These are phyloP conservation scores for Pneumocystis sp. DNA, from an alignment of 1,139 yeast species.

Conservation along the genomic window DNA sequence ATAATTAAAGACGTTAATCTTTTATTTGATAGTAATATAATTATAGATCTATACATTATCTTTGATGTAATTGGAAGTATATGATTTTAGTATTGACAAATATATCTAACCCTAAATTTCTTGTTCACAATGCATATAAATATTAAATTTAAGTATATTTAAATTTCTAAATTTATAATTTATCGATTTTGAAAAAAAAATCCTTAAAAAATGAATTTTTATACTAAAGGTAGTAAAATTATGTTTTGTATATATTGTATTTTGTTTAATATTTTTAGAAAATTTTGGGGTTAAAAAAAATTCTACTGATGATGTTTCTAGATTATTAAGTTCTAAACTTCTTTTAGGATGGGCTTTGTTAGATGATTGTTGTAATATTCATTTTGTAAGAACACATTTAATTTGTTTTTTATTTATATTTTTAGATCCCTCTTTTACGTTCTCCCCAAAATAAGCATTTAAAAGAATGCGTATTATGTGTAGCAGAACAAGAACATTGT, in stretches of 20 bases:
- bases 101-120: neutral
- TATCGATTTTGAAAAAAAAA: neutral
- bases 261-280: neutral
- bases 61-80: too few species aligned
- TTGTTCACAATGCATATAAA: neutral
- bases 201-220: neutral
- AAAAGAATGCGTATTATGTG: neutral
- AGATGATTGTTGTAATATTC: neutral
- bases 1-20: too few species aligned
- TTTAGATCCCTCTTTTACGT: neutral
- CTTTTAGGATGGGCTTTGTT: neutral
- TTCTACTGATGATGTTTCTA: neutral
- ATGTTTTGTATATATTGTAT: neutral
- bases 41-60: too few species aligned
- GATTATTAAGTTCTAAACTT: neutral
- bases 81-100: neutral
- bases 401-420: neutral
- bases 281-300: neutral
- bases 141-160: neutral
- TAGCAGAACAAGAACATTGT: neutral
- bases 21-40: too few species aligned
- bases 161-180: neutral
- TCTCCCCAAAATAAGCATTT: neutral
- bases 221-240: neutral
- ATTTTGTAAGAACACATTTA: neutral